Base-by-base conservation (phyloP, 805 yeast genomes). In the Candida dajiaensis region DNA sequence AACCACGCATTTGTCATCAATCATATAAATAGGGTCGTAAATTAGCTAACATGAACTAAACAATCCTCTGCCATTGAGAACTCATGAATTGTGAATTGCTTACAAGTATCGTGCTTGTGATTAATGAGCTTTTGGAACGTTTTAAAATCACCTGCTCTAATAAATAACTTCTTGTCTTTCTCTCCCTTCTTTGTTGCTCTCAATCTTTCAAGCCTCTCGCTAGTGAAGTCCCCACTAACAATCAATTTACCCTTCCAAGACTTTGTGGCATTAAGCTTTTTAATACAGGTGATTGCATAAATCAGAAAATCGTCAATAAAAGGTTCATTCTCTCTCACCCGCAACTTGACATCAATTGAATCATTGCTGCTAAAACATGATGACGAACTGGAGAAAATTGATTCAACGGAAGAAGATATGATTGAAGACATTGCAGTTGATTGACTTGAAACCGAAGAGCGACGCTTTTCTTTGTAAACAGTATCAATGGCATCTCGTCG, bases 271-370 rank as follows among this genome's bases (percentile, higher is more conserved):
- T 46, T 47, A 12, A 43, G 19, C 28, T 44, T 29, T n/a, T 28
- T 40, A 13, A 46, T 46, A 22, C 49, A 43, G 26, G 49, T 43
- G 22, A 46, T 23, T 25, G 49, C 40, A 40, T 41, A 46, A 9
- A 46, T 46, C 12, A 46, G 23, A 15, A 40, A 33, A 11, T 46
- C 49, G 35, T 43, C 49, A 29, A 43, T 23, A 16, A 21, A 46
- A 38, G 18, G 18, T 25, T 25, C 31, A 28, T n/a, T 4, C n/a
- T 28, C 31, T 4, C 31, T 28, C 6, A 13, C 13, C 11, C n/a
- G 31, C 13, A 11, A 28, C 13, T 28, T 28, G n/a, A 28, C n/a
- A 13, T 28, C 31, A 13, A 28, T 28, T 28, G 31, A 28, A 13
- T 4, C 15, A 4, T n/a, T 13, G n/a, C 11, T 13, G 11, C 13